Conservation (phyloP, 2,329 filamentous ascomycete genomes). For the Orbilia oligospora region DNA sequence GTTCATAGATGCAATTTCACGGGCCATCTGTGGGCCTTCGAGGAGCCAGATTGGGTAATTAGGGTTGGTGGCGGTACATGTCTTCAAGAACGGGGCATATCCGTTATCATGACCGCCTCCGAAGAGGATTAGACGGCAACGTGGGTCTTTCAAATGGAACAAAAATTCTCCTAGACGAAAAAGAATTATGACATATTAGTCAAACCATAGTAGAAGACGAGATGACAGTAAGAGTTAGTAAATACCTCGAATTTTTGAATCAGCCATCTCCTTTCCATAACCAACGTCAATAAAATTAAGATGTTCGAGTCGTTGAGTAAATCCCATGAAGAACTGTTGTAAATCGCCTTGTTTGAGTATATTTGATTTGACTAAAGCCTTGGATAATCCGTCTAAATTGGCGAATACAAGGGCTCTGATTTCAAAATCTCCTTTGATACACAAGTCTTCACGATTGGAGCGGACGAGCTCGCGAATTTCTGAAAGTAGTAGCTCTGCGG, state of each 20-base stretch:
- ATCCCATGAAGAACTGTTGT: slow-evolving; percentile 74
- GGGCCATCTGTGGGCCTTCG: slow-evolving; percentile 41
- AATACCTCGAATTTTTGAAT: slow-evolving; percentile 75
- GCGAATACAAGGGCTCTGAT: slow-evolving; percentile 72
- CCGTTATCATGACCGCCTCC: slow-evolving; percentile 75
- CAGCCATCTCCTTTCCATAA: slow-evolving; percentile 73
- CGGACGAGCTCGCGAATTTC: slow-evolving; percentile 60
- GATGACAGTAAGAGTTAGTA: neutral
- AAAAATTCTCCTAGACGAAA: slow-evolving; percentile 62
- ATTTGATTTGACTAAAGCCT: slow-evolving; percentile 67
- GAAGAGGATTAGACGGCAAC: slow-evolving; percentile 75
- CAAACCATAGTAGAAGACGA: neutral
- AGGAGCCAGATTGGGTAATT: slow-evolving; percentile 58
- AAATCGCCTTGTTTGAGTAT: slow-evolving; percentile 68
- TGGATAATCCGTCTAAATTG: slow-evolving; percentile 70
- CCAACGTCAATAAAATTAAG: slow-evolving; percentile 78
- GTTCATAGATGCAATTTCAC: slow-evolving; percentile 44
- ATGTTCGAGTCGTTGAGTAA: slow-evolving; percentile 73
- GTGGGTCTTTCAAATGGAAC: slow-evolving; percentile 72
- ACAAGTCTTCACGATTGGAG: slow-evolving; percentile 45
- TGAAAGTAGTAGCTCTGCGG: slow-evolving; percentile 64
- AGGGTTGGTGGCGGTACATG: slow-evolving; percentile 64
- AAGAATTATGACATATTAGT: neutral
- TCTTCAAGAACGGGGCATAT: slow-evolving; percentile 74
- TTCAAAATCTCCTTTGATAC: slow-evolving; percentile 65